phyloP scores from a whole-genome alignment of 257 asterid genomes.

The Galeopsis tetrahit region DNA sequence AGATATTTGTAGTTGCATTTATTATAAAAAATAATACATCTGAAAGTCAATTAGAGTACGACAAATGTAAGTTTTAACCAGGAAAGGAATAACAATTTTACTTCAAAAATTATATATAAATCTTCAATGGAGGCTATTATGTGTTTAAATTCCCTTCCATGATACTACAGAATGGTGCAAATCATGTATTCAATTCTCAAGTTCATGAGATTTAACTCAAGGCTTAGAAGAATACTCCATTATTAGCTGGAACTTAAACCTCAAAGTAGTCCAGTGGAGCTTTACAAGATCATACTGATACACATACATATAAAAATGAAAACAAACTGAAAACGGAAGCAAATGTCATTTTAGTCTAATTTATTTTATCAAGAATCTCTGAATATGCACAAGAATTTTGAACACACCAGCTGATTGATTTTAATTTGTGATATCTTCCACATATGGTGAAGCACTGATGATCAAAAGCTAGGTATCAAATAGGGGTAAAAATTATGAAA shows the following conservation, averaged over 20 bases:
- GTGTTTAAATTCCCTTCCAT: not conserved
- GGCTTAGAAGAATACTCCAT: not conserved
- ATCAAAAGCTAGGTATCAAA: not conserved
- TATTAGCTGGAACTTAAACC: not conserved
- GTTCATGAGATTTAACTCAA: not conserved
- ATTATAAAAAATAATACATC: not conserved
- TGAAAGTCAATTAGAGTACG: not conserved
- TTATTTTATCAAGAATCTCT: not conserved
- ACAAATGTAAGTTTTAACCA: not conserved
- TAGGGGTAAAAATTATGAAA: not conserved
- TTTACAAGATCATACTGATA: not conserved
- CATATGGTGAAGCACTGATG: slow-evolving; percentile 1
- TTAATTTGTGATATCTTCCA: not conserved
- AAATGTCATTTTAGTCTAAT: not conserved
- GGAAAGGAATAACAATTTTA: not conserved
- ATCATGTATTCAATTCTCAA: not conserved
- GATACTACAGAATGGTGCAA: not conserved
- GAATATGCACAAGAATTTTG: not conserved
- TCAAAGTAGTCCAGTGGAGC: not conserved
- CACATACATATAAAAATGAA: not conserved
- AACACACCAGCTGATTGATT: not conserved
- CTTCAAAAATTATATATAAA: not conserved
- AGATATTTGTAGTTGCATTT: not conserved
- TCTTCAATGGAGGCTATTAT: not conserved
- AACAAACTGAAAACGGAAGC: not conserved